These are phyloP conservation scores for Suhomyces bribrorum DNA, from an alignment of 1,139 yeast species.

Conservation along the genomic window DNA sequence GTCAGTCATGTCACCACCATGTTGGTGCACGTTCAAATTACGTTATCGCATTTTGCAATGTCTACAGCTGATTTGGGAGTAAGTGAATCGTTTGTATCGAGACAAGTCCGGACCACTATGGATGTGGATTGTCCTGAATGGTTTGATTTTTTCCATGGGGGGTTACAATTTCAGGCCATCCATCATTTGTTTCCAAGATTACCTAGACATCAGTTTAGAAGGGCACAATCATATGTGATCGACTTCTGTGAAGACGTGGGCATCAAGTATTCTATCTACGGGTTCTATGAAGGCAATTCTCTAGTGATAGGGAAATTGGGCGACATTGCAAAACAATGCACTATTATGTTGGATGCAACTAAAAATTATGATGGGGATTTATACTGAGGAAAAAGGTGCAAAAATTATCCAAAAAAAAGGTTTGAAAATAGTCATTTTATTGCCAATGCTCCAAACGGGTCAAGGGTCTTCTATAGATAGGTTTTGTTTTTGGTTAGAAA, in stretches of 20 bases:
- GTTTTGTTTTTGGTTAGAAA: too few species aligned
- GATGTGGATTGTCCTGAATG: constrained; percentile 93
- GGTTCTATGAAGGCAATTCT: constrained; percentile 76
- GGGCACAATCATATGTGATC: constrained; percentile 69
- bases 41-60: constrained; percentile 91
- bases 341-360: constrained; percentile 68
- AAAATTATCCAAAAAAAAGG: not conserved
- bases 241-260: constrained; percentile 80
- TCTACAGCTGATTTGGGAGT: constrained; percentile 84
- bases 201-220: constrained; percentile 83
- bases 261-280: constrained; percentile 78
- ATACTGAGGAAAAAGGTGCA: constrained; percentile 9
- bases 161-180: constrained; percentile 87
- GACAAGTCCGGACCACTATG: constrained; percentile 90
- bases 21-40: constrained; percentile 91
- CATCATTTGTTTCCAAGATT: constrained; percentile 88
- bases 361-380: constrained; percentile 37
- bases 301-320: constrained; percentile 68
- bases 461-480: too few species aligned
- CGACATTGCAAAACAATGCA: constrained; percentile 79
- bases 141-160: constrained; percentile 91
- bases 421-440: too few species aligned
- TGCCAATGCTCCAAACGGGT: too few species aligned
- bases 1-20: constrained; percentile 80
- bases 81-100: constrained; percentile 76